Evolutionary conservation across 2,329 filamentous ascomycete species (phyloP).

Genomic region (Orbilia blumenaviensis): DNA sequence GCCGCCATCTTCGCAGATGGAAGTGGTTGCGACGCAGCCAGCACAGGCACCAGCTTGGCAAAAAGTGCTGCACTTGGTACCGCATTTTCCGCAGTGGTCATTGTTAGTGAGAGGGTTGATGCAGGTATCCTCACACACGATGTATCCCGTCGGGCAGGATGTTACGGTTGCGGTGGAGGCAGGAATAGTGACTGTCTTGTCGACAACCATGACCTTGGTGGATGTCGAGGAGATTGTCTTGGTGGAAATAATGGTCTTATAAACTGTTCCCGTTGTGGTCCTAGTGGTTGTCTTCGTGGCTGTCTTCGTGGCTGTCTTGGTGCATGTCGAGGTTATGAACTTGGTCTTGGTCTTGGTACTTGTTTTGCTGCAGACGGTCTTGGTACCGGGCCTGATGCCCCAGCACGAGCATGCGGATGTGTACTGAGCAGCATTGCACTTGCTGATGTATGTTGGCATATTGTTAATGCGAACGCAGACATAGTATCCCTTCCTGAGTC

Average conservation of each 20-base stretch:
- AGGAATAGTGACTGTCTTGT: slow-evolving; percentile 7
- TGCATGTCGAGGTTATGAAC: background rate
- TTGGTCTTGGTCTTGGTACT: slow-evolving; percentile 6
- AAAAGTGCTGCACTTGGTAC: slow-evolving; percentile 17
- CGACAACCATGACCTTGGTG: background rate
- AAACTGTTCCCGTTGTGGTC: background rate
- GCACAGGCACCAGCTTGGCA: slow-evolving; percentile 39
- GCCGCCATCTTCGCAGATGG: slow-evolving; percentile 12
- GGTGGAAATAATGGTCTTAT: background rate
- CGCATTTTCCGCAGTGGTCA: slow-evolving; percentile 25
- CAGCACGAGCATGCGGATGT: slow-evolving; percentile 27
- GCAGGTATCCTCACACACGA: background rate
- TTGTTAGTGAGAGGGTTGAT: background rate
- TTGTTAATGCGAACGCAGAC: slow-evolving; percentile 15
- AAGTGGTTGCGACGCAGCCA: slow-evolving; percentile 10
- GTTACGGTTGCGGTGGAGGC: slow-evolving; percentile 5
- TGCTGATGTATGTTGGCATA: slow-evolving; percentile 17
- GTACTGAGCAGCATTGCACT: slow-evolving; percentile 5
- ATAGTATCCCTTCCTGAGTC: slow-evolving; percentile 8
- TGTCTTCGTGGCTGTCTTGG: background rate
- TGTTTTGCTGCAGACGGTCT: slow-evolving; percentile 18
- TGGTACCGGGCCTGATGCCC: slow-evolving; percentile 10
- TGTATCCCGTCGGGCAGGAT: slow-evolving; percentile 16
- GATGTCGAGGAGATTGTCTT: background rate
- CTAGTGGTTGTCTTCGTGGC: background rate